A percentile compares a stretch with the other conserved stretches of the same genome.
Evolutionary conservation across 257 asterid genomes (phyloP).

Genomic region (Salvia rosmarinus): DNA sequence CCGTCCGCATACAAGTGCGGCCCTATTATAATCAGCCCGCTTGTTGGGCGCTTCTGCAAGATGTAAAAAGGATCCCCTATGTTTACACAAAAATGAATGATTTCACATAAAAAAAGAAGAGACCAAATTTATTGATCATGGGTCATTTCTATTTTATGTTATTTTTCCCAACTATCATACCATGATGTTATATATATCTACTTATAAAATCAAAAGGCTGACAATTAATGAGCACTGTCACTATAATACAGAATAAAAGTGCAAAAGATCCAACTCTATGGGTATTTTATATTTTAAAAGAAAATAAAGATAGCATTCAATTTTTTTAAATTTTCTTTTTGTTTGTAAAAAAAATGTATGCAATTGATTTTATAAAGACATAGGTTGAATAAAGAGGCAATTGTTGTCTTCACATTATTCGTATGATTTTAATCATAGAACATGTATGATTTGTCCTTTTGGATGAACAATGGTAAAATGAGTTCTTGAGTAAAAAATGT

Average conservation of each 20-base stretch:
- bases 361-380: too few relatives aligned
- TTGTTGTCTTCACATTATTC: constrained; percentile 39
- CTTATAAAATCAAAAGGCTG: not conserved
- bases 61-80: too few relatives aligned
- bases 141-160: not conserved
- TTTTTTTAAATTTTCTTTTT: too few relatives aligned
- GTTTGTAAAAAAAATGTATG: too few relatives aligned
- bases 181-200: not conserved
- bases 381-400: not conserved
- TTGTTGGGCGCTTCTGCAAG: too few relatives aligned
- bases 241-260: not conserved
- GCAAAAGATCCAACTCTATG: not conserved
- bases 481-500: too few relatives aligned
- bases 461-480: too few relatives aligned
- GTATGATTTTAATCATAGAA: constrained; percentile 37
- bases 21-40: too few relatives aligned
- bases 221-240: not conserved
- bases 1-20: too few relatives aligned
- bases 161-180: not conserved
- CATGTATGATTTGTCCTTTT: constrained; percentile 5
- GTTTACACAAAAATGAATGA: not conserved
- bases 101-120: not conserved
- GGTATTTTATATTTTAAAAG: too few relatives aligned
- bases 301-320: too few relatives aligned
- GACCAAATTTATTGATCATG: not conserved